Base-by-base conservation (phyloP, 306 rosid genomes). In the Mucuna pruriens region DNA sequence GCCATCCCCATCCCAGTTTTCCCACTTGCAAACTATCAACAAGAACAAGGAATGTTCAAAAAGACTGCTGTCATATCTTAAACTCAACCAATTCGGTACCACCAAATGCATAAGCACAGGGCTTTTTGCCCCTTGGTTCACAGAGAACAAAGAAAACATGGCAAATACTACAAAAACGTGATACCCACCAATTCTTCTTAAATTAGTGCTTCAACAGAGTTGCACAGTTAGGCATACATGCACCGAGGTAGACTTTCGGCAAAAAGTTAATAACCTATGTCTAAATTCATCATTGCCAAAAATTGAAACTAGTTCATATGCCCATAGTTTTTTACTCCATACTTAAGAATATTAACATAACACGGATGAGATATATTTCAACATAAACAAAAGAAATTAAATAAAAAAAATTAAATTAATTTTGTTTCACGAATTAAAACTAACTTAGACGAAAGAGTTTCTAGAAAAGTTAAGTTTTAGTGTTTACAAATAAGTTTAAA, bases 1-100 rank as follows among this genome's bases (percentile, higher is more conserved):
- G 34, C n/a, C 49, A 74, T 10, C 19, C 34, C 40, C 36, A 48
- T 51, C 15, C 2, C 65, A 25, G 0, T 48, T 16, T 33, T 10
- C 23, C 77, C 69, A 48, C 67, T 45, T 29, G 22, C 60, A 45
- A 71, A 16, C 69, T 29, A 79, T 38, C 62, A 44, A 44, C 13
- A 39, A 46, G 5, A 72, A 64, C 26, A 3, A 84, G 63, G 70
- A 72, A 85, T 80, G 57, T 77, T 68, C 51, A 71, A 52, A 81
- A 48, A 60, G 65, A 51, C 34, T 26, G 63, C 55, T 45, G 71
- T 82, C 82, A 74, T 69, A 64, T 69, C 82, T 3, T 8, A 81
- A 70, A 55, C 51, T 52, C 12, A 40, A 19, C 60, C 39, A 48
- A 42, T 29, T 26, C 25, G 13, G 44, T 9, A 71, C 69, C 20